phyloP scores from a whole-genome alignment of 805 yeast genomes.

The Metschnikowia rubicola region DNA sequence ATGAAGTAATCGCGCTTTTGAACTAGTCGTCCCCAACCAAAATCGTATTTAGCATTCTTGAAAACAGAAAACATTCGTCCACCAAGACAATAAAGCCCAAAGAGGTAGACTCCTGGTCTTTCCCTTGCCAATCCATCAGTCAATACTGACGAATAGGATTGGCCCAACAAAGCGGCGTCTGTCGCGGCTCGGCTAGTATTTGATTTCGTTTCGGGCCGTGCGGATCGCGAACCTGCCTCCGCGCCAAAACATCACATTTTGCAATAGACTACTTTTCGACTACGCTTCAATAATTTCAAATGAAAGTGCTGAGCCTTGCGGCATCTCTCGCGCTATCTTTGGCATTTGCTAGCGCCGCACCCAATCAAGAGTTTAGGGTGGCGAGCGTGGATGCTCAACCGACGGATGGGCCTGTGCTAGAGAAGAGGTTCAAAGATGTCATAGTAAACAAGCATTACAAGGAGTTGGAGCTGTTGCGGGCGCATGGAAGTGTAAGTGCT shows the following conservation, averaged over 20 bases:
- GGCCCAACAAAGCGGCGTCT: background rate
- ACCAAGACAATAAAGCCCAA: too few relatives aligned
- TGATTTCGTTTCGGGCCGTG: background rate
- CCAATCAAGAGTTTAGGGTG: background rate
- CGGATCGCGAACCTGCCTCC: constrained; percentile 1
- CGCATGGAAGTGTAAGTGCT: constrained; percentile 16
- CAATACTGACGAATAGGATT: too few relatives aligned
- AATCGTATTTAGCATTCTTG: too few relatives aligned
- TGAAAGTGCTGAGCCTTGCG: background rate
- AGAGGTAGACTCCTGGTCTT: too few relatives aligned
- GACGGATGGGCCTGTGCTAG: constrained; percentile 16
- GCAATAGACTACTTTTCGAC: background rate
- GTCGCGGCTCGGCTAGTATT: background rate
- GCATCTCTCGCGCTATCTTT: constrained; percentile 3
- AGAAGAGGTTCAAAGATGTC: constrained; percentile 29
- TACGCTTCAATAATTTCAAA: background rate
- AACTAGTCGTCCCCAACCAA: too few relatives aligned
- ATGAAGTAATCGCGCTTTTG: too few relatives aligned
- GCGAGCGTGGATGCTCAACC: constrained; percentile 14
- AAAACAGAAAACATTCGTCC: too few relatives aligned
- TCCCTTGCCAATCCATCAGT: too few relatives aligned
- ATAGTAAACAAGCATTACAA: constrained; percentile 30
- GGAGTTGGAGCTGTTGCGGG: constrained; percentile 22
- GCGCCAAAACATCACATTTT: background rate
- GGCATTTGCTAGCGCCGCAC: background rate